Conservation (phyloP, 768 basidiomycete species). For the Pisolithus sp. region DNA sequence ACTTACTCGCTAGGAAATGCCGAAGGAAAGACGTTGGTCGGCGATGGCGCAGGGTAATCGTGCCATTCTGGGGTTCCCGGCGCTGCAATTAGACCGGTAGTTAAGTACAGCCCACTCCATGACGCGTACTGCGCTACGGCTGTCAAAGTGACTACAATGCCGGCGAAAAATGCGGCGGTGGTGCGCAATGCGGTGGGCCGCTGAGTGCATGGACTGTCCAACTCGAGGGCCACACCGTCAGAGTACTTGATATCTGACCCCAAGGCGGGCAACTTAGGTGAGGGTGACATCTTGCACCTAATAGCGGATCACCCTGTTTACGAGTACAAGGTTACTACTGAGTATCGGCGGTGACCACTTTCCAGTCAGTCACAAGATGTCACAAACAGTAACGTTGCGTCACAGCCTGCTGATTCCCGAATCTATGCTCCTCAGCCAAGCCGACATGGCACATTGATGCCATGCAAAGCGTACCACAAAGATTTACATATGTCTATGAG, state of each 20-base stretch:
- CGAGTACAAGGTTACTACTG: too few relatives aligned
- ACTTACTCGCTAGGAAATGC: slow-evolving; percentile 53
- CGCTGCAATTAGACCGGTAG: slow-evolving; percentile 43
- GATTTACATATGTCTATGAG: too few relatives aligned
- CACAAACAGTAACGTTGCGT: too few relatives aligned
- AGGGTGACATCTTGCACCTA: too few relatives aligned
- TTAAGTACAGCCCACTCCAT: not conserved
- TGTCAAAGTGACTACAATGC: slow-evolving; percentile 6
- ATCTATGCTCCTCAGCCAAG: too few relatives aligned
- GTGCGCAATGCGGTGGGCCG: slow-evolving; percentile 2
- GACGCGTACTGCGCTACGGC: slow-evolving; percentile 5
- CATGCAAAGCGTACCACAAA: too few relatives aligned
- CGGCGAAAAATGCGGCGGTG: slow-evolving; percentile 7
- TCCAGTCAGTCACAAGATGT: too few relatives aligned
- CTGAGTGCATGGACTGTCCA: not conserved
- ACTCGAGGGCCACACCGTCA: not conserved
- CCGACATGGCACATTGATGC: too few relatives aligned
- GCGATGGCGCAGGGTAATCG: slow-evolving; percentile 58
- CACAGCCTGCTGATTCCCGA: too few relatives aligned
- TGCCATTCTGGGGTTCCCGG: slow-evolving; percentile 67
- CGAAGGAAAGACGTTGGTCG: slow-evolving; percentile 62
- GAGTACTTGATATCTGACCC: not conserved
- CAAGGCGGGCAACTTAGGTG: not conserved
- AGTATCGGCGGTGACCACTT: too few relatives aligned
- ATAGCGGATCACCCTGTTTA: too few relatives aligned